phyloP scores from a whole-genome alignment of 2,329 filamentous ascomycete genomes.

The Cercospora beticola region DNA sequence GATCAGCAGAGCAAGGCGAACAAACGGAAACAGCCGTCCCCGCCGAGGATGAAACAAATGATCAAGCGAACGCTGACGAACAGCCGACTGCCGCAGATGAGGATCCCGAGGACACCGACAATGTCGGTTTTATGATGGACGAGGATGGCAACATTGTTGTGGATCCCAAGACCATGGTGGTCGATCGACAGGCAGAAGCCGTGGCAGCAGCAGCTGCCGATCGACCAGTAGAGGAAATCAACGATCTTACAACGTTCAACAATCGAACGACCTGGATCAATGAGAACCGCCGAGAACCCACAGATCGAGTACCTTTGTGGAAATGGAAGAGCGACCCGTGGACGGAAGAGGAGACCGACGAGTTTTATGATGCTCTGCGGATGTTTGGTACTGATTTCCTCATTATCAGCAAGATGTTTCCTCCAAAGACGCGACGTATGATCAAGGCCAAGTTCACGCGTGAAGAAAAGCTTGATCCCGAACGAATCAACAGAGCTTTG shows the following conservation, averaged over 20 bases:
- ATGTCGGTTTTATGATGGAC: slow-evolving; percentile 51
- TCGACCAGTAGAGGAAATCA: slow-evolving; percentile 60
- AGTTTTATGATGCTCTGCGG: slow-evolving; percentile 71
- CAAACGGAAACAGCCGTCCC: slow-evolving; percentile 2
- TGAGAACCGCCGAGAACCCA: slow-evolving; percentile 52
- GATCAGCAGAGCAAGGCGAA: slow-evolving; percentile 9
- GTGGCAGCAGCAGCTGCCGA: slow-evolving; percentile 49
- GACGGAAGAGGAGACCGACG: slow-evolving; percentile 68
- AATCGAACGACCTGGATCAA: slow-evolving; percentile 70
- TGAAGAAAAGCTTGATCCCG: slow-evolving; percentile 68
- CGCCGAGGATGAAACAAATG: not conserved
- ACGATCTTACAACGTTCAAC: slow-evolving; percentile 71
- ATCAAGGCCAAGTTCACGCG: slow-evolving; percentile 82
- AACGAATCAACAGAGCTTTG: slow-evolving; percentile 63
- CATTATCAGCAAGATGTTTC: slow-evolving; percentile 75
- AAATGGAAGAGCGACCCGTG: slow-evolving; percentile 62
- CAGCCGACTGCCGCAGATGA: slow-evolving; percentile 13
- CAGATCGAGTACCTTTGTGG: slow-evolving; percentile 45
- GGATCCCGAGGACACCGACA: not conserved
- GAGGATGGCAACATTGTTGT: slow-evolving; percentile 72
- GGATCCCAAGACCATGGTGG: slow-evolving; percentile 64
- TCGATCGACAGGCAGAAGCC: slow-evolving; percentile 66
- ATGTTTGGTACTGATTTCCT: slow-evolving; percentile 83
- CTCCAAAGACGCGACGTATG: slow-evolving; percentile 67
- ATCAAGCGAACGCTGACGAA: not conserved